phyloP scores from a whole-genome alignment of 2,329 filamentous ascomycete genomes.

The Fusarium lyarnte region DNA sequence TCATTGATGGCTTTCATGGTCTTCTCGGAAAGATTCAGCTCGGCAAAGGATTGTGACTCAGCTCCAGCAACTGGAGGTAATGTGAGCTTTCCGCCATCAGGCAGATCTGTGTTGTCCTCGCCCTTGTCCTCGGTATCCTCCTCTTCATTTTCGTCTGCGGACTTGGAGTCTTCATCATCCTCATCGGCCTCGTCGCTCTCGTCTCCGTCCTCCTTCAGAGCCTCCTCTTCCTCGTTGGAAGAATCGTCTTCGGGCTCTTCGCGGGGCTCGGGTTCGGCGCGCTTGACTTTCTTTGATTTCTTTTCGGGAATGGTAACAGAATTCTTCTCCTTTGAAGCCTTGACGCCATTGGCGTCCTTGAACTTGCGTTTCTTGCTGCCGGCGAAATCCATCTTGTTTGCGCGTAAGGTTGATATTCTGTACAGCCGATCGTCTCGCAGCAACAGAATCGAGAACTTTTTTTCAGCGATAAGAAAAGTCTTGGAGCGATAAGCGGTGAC shows the following conservation, averaged over 20 bases:
- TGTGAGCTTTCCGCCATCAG: conserved; percentile 55
- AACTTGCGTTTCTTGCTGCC: conserved; percentile 58
- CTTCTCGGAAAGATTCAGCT: conserved; percentile 87
- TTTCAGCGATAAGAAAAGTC: conserved; percentile 43
- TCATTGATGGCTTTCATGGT: conserved; percentile 87
- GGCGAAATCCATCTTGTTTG: conserved; percentile 48
- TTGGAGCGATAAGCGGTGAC: conserved; percentile 33
- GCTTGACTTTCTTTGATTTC: conserved; percentile 57
- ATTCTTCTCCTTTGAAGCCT: conserved; percentile 39
- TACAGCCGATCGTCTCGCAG: conserved; percentile 15
- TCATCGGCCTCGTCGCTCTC: conserved; percentile 45
- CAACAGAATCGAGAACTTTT: conserved; percentile 37
- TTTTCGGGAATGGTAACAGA: conserved; percentile 43
- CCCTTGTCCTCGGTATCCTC: conserved; percentile 41
- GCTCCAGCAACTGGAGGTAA: conserved; percentile 63
- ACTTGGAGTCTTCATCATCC: conserved; percentile 45
- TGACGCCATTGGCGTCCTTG: conserved; percentile 48
- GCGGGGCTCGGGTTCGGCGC: conserved; percentile 44
- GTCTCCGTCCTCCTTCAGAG: conserved; percentile 39
- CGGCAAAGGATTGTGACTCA: conserved; percentile 76
- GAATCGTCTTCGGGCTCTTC: conserved; percentile 40
- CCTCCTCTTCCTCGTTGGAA: conserved; percentile 43
- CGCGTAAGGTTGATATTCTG: conserved; percentile 21
- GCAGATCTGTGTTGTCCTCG: conserved; percentile 48
- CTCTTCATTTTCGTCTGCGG: conserved; percentile 41